Conservation (phyloP, 2,329 filamentous ascomycete species). For the Aspergillus awamori region DNA sequence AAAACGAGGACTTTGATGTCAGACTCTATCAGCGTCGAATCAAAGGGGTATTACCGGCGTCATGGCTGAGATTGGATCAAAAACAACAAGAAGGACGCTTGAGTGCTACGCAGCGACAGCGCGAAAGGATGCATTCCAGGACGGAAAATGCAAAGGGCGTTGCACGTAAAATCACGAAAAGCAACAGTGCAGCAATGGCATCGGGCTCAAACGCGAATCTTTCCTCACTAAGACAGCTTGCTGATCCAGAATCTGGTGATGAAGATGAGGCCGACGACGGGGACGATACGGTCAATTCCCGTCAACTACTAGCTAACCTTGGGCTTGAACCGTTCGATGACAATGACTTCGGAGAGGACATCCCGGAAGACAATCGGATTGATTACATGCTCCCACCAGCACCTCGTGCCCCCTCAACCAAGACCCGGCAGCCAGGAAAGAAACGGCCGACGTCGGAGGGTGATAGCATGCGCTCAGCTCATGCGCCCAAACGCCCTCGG, state of each 20-base stretch:
- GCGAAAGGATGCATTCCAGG: slow-evolving; percentile 24
- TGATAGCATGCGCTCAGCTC: slow-evolving; percentile 4
- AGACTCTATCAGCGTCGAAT: slow-evolving; percentile 44
- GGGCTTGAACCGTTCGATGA: slow-evolving; percentile 27
- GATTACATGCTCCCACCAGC: slow-evolving; percentile 44
- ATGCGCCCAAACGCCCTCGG: slow-evolving; percentile 27
- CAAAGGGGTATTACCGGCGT: slow-evolving; percentile 54
- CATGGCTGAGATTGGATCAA: slow-evolving; percentile 49
- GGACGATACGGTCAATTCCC: slow-evolving; percentile 12
- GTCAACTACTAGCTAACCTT: slow-evolving; percentile 19
- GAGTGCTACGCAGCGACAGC: slow-evolving; percentile 22
- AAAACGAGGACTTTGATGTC: slow-evolving; percentile 32
- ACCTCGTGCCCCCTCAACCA: slow-evolving; percentile 25
- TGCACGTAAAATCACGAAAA: slow-evolving; percentile 37
- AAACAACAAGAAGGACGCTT: slow-evolving; percentile 33
- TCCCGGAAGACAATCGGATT: slow-evolving; percentile 46
- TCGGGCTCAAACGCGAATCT: slow-evolving; percentile 19
- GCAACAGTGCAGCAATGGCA: slow-evolving; percentile 18
- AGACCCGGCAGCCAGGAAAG: slow-evolving; percentile 23
- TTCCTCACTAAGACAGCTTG: slow-evolving; percentile 24
- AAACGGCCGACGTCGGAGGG: slow-evolving; percentile 20
- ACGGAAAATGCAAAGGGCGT: slow-evolving; percentile 37
- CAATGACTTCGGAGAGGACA: slow-evolving; percentile 34
- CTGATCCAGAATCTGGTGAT: slow-evolving; percentile 37
- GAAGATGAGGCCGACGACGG: slow-evolving; percentile 23